Base-by-base conservation (phyloP, 108 stramenopile species). In the Phaeodactylum tricornutum region DNA sequence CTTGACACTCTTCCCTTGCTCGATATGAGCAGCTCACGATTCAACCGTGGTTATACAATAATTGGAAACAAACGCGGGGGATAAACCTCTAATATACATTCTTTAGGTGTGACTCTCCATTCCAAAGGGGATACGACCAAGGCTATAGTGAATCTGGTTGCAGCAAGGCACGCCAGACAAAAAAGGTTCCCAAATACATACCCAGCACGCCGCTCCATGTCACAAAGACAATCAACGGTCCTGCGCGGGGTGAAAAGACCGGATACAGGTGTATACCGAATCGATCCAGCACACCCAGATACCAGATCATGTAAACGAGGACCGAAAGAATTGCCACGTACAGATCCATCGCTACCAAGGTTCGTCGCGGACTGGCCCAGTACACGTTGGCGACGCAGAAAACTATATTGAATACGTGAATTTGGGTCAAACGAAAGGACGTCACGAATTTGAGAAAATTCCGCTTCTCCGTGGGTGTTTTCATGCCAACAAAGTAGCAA, bases 181-280 rank as follows among this genome's bases (percentile, higher is more conserved):
- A 52, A 39, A 50, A 52, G 20, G 50, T 38, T 2, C 53, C 55
- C n/a, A 61, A 14, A 23, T 58, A 65, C 5, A 46, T 16, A 16
- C 39, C 46, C 42, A 73, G 25, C 33, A 80, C 3, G 49, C 70
- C 23, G 29, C 25, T 34, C 71, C 64, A 62, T 43, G 63, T 38
- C 6, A 38, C 40, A n/a, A 63, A 28, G 14, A 64, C 53, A 47
- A 74, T 44, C 7, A 43, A 59, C 44, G 59, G 56, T 17, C 65
- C 17, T 11, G 51, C 56, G 59, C 80, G 60, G 5, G 89, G 89
- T 21, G 64, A 67, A 47, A 91, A 86, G 23, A 87, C 69, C 1
- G 82, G 84, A 53, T 91, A 91, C 38, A 86, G 54, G 33, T 91
- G 89, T 19, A 91, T 28, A 4, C 84, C 89, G 22, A 86, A 29